Evolutionary conservation across 2,329 filamentous ascomycete genomes (phyloP), one percentile per base, ranked within the genome.

Genomic region (Nannizziopsis arthrosporioides): DNA sequence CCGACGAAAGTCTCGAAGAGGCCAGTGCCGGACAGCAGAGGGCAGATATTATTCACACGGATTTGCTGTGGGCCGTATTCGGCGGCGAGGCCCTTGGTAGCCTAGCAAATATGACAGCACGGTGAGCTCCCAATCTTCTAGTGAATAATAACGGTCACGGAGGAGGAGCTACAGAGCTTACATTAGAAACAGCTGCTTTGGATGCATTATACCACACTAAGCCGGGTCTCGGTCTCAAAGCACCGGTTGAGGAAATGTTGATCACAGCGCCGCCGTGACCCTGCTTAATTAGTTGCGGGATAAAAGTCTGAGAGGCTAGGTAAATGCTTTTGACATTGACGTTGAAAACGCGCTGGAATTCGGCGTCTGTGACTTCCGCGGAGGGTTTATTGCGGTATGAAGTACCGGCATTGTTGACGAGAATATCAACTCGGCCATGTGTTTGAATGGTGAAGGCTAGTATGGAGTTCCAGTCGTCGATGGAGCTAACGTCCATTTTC

Each of bases 21-120:
- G 2, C 77, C 80, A 0, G 83, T 87, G 12, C 73, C 77, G 1
- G 77, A 80, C 1, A 85, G 70, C 0, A 85, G 73, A 0, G 82
- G 83, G 41, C 80, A 84, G 11, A 88, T 77, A 1, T 77, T 74
- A 53, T 86, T 86, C 57, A 88, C 81, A 0, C 83, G 76, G 54
- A 89, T 85, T 55, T 84, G 74, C 47, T 84, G 75, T 0, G 77
- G 74, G 0, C 80, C 84, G 56, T 83, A 88, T 62, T 88, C 84
- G 1, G 82, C 79, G 0, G 83, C 84, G 54, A 89, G 72, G 9
- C 75, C 75, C 64, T 79, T 81, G 2, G 77, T 81, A 8, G 76
- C 78, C 67, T 76, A 34, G 32, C 8, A 11, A 34, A 40, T 12
- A 5, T 17, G 2, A 12, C 9, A 47, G 22, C 19, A 47, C 35